These are phyloP conservation scores for Rhizomucor miehei DNA, from an alignment of 371 early-diverging fungal species.

Conservation along the genomic window DNA sequence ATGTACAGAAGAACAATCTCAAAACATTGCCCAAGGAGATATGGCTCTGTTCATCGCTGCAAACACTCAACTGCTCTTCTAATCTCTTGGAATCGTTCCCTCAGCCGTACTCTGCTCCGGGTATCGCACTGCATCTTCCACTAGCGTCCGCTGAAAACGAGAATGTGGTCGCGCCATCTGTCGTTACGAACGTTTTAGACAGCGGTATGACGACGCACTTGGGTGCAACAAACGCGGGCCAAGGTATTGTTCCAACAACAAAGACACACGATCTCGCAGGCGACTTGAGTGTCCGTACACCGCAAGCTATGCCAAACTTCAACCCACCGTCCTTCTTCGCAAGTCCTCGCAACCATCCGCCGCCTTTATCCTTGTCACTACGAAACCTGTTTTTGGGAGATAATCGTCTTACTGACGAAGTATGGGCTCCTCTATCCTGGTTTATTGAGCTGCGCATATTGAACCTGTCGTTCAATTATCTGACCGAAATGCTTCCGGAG, in stretches of 20 bases:
- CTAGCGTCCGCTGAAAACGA: not conserved
- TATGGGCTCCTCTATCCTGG: slow-evolving; percentile 69
- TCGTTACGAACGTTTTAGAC: too few species aligned
- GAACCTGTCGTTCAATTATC: slow-evolving; percentile 80
- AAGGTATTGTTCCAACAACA: slow-evolving; percentile 13
- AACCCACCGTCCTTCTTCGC: slow-evolving; percentile 51
- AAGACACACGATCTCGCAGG: not conserved
- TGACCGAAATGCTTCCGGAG: slow-evolving; percentile 71
- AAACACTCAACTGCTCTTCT: slow-evolving; percentile 69
- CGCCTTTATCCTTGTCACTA: slow-evolving; percentile 66
- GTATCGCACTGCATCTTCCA: slow-evolving; percentile 16
- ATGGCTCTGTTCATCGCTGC: slow-evolving; percentile 78
- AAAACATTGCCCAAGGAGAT: slow-evolving; percentile 77
- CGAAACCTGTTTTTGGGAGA: slow-evolving; percentile 71
- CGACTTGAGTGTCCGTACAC: slow-evolving; percentile 1
- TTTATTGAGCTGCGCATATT: slow-evolving; percentile 73
- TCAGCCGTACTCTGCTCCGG: slow-evolving; percentile 23
- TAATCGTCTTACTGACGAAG: slow-evolving; percentile 81
- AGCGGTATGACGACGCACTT: not conserved
- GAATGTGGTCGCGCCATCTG: slow-evolving; percentile 2
- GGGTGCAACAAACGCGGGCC: slow-evolving; percentile 18
- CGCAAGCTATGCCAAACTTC: slow-evolving; percentile 29
- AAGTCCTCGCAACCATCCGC: slow-evolving; percentile 48
- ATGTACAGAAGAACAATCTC: slow-evolving; percentile 64
- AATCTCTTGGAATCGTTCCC: slow-evolving; percentile 64